Evolutionary conservation across 108 stramenopile species (phyloP).

Genomic region (Nitzschia inconspicua): DNA sequence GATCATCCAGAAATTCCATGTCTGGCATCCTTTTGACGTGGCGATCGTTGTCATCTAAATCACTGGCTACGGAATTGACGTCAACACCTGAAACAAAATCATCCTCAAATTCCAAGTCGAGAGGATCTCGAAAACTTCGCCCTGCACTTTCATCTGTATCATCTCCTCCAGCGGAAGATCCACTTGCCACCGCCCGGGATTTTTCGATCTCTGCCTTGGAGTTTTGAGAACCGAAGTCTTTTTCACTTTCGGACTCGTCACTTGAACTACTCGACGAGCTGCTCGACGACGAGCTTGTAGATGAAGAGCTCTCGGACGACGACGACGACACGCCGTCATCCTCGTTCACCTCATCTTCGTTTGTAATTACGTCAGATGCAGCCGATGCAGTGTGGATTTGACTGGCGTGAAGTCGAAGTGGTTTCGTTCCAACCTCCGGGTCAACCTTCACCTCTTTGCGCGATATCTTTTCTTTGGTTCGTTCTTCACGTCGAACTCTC

Average conservation of each 20-base stretch:
- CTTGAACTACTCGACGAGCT: slow-evolving; percentile 78
- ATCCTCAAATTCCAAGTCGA: slow-evolving; percentile 44
- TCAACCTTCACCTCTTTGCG: slow-evolving; percentile 34
- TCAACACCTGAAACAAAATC: slow-evolving; percentile 54
- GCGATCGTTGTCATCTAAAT: slow-evolving; percentile 32
- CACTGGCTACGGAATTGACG: slow-evolving; percentile 17
- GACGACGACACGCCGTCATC: slow-evolving; percentile 17
- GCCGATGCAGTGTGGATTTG: background rate
- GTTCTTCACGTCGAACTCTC: slow-evolving; percentile 13
- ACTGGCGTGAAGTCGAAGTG: slow-evolving; percentile 13
- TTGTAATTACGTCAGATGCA: background rate
- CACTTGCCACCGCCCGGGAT: background rate
- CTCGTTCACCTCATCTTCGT: slow-evolving; percentile 8
- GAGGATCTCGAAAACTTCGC: background rate
- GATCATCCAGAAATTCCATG: slow-evolving; percentile 68
- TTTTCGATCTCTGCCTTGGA: background rate
- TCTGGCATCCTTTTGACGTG: slow-evolving; percentile 44
- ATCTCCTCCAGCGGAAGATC: slow-evolving; percentile 1
- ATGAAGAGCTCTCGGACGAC: slow-evolving; percentile 44
- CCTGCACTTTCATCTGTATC: slow-evolving; percentile 26
- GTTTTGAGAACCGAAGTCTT: slow-evolving; percentile 28
- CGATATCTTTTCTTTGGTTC: slow-evolving; percentile 17
- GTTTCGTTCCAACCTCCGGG: background rate
- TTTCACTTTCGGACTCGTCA: slow-evolving; percentile 56
- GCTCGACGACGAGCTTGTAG: slow-evolving; percentile 68